phyloP scores from a whole-genome alignment of 2,329 filamentous ascomycete genomes.

The Penicillium frequentans region DNA sequence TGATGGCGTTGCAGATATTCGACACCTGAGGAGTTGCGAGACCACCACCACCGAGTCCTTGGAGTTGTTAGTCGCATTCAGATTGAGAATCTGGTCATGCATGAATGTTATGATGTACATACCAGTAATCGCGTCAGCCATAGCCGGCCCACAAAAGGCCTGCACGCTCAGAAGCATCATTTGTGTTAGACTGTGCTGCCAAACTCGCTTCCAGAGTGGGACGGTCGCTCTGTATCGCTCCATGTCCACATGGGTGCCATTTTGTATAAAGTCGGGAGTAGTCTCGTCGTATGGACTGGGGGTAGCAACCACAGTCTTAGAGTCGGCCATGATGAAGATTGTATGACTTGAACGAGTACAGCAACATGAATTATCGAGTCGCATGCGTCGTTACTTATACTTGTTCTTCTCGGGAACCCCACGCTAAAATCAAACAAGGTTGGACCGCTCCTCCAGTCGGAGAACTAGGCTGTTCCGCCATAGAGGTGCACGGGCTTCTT shows the following conservation, averaged over 20 bases:
- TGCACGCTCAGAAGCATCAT: constrained; percentile 51
- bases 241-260: constrained; percentile 34
- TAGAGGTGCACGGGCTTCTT: not conserved
- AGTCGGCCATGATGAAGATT: not conserved
- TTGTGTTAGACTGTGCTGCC: constrained; percentile 51
- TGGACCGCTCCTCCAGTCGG: not conserved
- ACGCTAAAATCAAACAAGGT: not conserved
- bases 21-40: constrained; percentile 47
- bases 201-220: constrained; percentile 47
- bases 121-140: constrained; percentile 44
- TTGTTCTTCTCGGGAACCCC: not conserved
- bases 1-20: constrained; percentile 40
- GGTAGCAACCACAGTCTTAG: not conserved
- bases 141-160: constrained; percentile 46
- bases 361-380: not conserved
- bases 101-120: not conserved
- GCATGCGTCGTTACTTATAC: not conserved
- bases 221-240: constrained; percentile 21
- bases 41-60: constrained; percentile 47
- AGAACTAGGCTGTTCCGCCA: not conserved
- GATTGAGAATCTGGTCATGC: not conserved
- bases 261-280: not conserved
- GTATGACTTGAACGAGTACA: not conserved
- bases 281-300: not conserved
- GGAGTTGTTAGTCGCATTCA: not conserved